Percentiles rank a stretch among this genome's conserved stretches.
Conservation (phyloP, 768 basidiomycete genomes). For the Ramaria sp. region DNA sequence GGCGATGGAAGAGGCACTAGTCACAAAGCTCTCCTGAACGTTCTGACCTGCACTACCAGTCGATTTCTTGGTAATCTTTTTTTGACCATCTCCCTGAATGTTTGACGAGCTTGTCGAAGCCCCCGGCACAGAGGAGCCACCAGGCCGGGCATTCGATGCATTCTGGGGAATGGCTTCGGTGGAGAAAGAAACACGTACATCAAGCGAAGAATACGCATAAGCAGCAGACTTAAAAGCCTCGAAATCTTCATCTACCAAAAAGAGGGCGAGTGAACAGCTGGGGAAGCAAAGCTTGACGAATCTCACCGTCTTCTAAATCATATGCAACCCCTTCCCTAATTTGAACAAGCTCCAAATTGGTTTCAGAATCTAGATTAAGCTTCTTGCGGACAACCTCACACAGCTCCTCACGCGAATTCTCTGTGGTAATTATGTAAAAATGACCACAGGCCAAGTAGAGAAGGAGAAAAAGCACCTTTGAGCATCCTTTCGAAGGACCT, state of each 20-base stretch:
- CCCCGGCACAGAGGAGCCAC: not conserved
- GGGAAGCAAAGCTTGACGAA: slow-evolving; percentile 3
- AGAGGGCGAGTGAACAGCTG: not conserved
- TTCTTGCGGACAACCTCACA: slow-evolving; percentile 51
- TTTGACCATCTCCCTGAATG: not conserved
- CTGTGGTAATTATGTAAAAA: slow-evolving; percentile 24
- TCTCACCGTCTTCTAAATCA: slow-evolving; percentile 69
- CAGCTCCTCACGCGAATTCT: slow-evolving; percentile 48
- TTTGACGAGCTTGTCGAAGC: not conserved
- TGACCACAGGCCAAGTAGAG: slow-evolving; percentile 6
- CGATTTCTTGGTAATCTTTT: no score
- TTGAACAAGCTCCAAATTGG: slow-evolving; percentile 34
- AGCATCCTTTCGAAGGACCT: slow-evolving; percentile 32
- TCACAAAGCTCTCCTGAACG: no score
- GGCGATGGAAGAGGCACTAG: no score
- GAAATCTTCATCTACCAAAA: slow-evolving; percentile 60
- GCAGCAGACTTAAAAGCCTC: slow-evolving; percentile 53
- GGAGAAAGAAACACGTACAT: slow-evolving; percentile 16
- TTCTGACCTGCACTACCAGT: no score
- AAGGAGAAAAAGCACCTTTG: slow-evolving; percentile 24
- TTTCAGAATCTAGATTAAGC: slow-evolving; percentile 35
- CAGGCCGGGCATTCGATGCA: not conserved
- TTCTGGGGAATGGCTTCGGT: slow-evolving; percentile 21
- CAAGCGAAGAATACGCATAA: slow-evolving; percentile 18
- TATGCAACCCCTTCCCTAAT: slow-evolving; percentile 41